Percentiles rank a stretch among this genome's conserved stretches.
These are phyloP conservation scores for California macrophylla DNA, from an alignment of 441 rosid species.

Conservation along the genomic window DNA sequence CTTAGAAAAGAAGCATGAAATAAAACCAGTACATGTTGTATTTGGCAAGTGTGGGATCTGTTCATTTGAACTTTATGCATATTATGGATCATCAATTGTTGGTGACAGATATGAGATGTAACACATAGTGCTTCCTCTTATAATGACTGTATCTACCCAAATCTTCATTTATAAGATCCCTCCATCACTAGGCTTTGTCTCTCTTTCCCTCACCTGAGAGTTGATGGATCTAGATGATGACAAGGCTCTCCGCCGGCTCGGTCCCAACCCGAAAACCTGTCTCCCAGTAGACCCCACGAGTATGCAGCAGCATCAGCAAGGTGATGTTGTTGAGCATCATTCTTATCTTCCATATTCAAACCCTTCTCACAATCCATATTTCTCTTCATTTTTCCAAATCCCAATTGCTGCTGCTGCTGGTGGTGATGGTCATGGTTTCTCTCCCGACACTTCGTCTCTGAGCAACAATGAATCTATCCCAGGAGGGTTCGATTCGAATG, in stretches of 20 bases:
- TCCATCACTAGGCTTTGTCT: not conserved
- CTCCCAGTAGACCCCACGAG: no score
- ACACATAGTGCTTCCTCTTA: not conserved
- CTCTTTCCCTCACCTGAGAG: not conserved
- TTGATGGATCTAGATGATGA: no score
- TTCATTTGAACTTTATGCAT: not conserved
- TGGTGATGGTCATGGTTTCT: slow-evolving; percentile 17
- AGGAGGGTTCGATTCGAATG: slow-evolving; percentile 18
- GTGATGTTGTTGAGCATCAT: no score
- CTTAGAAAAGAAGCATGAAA: no score
- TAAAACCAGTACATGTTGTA: not conserved
- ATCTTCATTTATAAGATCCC: not conserved
- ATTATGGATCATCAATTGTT: not conserved
- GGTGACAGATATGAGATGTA: not conserved
- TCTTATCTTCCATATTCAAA: not conserved
- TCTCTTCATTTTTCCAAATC: not conserved
- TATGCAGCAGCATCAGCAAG: not conserved
- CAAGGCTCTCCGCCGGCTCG: no score
- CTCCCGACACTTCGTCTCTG: slow-evolving; percentile 23
- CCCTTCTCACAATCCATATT: not conserved
- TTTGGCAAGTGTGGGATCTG: not conserved
- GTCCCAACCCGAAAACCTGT: no score
- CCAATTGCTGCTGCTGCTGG: not conserved
- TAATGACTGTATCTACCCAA: not conserved
- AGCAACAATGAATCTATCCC: slow-evolving; percentile 22